phyloP scores from a whole-genome alignment of 345 rosid genomes.

The Laguncularia racemosa region DNA sequence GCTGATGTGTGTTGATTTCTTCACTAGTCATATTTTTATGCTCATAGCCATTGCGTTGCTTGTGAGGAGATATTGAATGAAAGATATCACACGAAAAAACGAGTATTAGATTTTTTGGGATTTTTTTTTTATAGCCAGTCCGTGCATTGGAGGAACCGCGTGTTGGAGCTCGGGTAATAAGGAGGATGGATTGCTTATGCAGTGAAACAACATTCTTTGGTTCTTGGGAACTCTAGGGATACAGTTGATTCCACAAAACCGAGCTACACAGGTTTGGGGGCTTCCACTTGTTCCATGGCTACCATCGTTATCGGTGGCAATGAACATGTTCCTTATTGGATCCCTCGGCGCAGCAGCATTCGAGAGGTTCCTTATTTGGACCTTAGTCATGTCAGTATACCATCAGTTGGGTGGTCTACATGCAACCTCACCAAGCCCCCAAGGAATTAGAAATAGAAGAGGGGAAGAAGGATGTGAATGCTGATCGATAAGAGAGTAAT shows the following conservation, averaged over 20 bases:
- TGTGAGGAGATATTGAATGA: conserved; percentile 68
- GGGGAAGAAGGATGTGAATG: neutral
- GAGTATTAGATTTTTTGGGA: conserved; percentile 40
- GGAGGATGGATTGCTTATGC: conserved; percentile 55
- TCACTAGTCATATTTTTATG: no score
- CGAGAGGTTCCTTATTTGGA: conserved; percentile 72
- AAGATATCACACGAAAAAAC: conserved; percentile 38
- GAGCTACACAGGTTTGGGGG: conserved; percentile 74
- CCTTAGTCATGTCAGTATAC: conserved; percentile 60
- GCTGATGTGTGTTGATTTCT: no score
- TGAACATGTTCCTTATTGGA: conserved; percentile 78
- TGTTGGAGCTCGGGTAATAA: conserved; percentile 39
- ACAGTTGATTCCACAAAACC: conserved; percentile 47
- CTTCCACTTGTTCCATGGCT: conserved; percentile 93
- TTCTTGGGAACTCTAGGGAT: conserved; percentile 60
- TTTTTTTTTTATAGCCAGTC: conserved; percentile 34
- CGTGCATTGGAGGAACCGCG: conserved; percentile 51
- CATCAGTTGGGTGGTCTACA: conserved; percentile 74
- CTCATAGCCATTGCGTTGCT: conserved; percentile 79
- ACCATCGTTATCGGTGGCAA: conserved; percentile 70
- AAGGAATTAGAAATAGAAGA: conserved; percentile 20
- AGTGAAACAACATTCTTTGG: conserved; percentile 40
- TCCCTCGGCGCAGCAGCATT: conserved; percentile 59
- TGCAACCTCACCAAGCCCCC: conserved; percentile 55
- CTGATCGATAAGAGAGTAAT: no score